Evolutionary conservation across 192 early-diverging fungal genomes (phyloP), one percentile per base, ranked within the genome.

Genomic region (Phycomyces blakesleeanus): DNA sequence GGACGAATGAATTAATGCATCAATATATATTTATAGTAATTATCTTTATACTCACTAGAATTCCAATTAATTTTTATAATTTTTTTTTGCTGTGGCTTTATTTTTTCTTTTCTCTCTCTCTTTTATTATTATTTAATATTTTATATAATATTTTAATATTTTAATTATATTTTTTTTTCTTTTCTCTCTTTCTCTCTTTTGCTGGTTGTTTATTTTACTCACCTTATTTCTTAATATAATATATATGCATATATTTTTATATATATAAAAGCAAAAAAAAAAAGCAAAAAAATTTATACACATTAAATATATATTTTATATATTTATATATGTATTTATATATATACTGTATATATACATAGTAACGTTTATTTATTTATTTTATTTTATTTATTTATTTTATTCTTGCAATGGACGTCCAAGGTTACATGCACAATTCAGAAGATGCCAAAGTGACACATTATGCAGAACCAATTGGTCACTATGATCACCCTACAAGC

Each of bases 351-450:
- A 24, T 54, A 54, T 16, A 54, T 27, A 54, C 1, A 54, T 22
- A 11, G 16, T 26, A n/a, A 29, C 9, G 20, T 55, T 24, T 15
- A 16, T 55, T 55, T 55, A 55, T 55, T 56, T 56, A 56, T 56
- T 37, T 27, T 55, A 25, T 29, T n/a, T 20, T 21, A 29, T 44
- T 25, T 42, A 22, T 40, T 42, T 42, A 14, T 21, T 7, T 16
- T 55, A 1, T 42, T 40, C 12, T 38, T 38, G 44, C 9, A 16
- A 65, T 65, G 63, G 55, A 65, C n/a, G 47, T 65, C 26, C 63
- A 65, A 65, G 63, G 54, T 38, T 65, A 65, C 52, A 57, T 50
- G 42, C 59, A n/a, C 15, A 39, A 34, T 7, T 20, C 39, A 0
- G 25, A 57, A 49, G 63, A 57, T 38, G 44, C 37, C 26, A 50